These are phyloP conservation scores for Tremella yokohamensis DNA, from an alignment of 768 basidiomycete genomes.

Conservation along the genomic window DNA sequence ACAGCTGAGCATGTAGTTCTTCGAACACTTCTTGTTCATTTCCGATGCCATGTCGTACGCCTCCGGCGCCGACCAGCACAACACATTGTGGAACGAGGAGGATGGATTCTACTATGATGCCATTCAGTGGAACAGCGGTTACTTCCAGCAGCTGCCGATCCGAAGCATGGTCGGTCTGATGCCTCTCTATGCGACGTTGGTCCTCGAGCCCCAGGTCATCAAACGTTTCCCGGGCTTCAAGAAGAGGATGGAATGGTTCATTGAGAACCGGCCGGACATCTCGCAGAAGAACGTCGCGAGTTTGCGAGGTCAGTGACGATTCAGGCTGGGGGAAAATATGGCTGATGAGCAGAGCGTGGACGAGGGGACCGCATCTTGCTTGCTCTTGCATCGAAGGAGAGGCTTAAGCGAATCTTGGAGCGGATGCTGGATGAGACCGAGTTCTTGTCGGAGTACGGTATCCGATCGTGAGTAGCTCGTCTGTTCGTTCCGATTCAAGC, in stretches of 20 bases:
- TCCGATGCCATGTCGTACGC: conserved; percentile 96
- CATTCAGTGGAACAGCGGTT: conserved; percentile 74
- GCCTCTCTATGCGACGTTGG: conserved; percentile 89
- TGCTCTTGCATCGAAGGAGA: conserved; percentile 86
- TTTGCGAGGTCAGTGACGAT: conserved; percentile 59
- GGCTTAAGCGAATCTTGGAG: conserved; percentile 78
- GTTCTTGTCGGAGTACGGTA: conserved; percentile 91
- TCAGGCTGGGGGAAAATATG: conserved; percentile 65
- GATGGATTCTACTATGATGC: conserved; percentile 99
- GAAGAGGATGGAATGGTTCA: conserved; percentile 98
- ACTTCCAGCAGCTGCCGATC: conserved; percentile 85
- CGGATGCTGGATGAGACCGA: conserved; percentile 98
- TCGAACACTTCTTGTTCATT: conserved; percentile 94
- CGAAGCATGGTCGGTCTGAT: conserved; percentile 96
- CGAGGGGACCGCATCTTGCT: conserved; percentile 81
- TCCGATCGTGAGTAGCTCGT: conserved; percentile 74
- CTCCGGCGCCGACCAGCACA: conserved; percentile 66
- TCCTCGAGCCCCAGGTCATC: conserved; percentile 81
- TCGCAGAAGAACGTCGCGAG: conserved; percentile 92
- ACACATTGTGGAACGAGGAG: conserved; percentile 88
- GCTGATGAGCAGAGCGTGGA: conserved; percentile 77
- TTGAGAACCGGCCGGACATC: conserved; percentile 83
- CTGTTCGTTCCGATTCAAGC: background rate
- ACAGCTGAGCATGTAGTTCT: conserved; percentile 28
- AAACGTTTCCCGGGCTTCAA: conserved; percentile 96